These are phyloP conservation scores for Pythium dissimile DNA, from an alignment of 352 stramenopile genomes.

Conservation along the genomic window DNA sequence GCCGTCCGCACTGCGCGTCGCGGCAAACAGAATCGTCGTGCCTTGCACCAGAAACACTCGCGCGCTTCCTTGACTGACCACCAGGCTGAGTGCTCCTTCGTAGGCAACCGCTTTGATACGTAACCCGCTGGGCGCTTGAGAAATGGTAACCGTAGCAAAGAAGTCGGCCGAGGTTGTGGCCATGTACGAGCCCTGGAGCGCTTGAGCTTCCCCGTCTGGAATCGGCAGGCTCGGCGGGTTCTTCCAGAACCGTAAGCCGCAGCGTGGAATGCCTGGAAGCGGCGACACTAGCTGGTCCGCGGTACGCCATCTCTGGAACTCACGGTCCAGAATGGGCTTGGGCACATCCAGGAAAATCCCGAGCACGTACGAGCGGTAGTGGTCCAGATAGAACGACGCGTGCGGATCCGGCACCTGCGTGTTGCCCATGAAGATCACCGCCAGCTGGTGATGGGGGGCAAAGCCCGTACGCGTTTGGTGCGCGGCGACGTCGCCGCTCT, in stretches of 20 bases:
- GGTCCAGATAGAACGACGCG: constrained; percentile 43
- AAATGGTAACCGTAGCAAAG: constrained; percentile 28
- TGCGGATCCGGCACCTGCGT: constrained; percentile 37
- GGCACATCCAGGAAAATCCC: constrained; percentile 65
- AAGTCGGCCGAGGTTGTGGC: constrained; percentile 33
- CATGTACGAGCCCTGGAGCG: constrained; percentile 45
- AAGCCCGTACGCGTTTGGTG: constrained; percentile 62
- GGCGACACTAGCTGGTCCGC: constrained; percentile 31
- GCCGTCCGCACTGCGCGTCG: not conserved
- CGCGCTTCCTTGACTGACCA: too few species aligned
- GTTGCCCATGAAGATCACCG: constrained; percentile 61
- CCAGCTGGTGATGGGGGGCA: constrained; percentile 37
- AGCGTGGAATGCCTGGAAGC: constrained; percentile 32
- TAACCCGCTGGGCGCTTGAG: not conserved
- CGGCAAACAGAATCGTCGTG: not conserved
- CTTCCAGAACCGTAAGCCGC: constrained; percentile 43
- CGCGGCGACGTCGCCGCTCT: constrained; percentile 49
- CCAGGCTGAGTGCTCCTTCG: not conserved
- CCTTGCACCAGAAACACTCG: not conserved
- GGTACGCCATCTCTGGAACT: constrained; percentile 33
- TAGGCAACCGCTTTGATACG: not conserved
- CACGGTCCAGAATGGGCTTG: constrained; percentile 43
- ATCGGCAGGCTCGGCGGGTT: constrained; percentile 29
- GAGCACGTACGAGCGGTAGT: constrained; percentile 63
- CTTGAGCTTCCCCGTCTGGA: constrained; percentile 16